A percentile compares a stretch with the other conserved stretches of the same genome.
These are phyloP conservation scores for Lizonia empirigonia DNA, from an alignment of 2,329 filamentous ascomycete genomes.

Conservation along the genomic window DNA sequence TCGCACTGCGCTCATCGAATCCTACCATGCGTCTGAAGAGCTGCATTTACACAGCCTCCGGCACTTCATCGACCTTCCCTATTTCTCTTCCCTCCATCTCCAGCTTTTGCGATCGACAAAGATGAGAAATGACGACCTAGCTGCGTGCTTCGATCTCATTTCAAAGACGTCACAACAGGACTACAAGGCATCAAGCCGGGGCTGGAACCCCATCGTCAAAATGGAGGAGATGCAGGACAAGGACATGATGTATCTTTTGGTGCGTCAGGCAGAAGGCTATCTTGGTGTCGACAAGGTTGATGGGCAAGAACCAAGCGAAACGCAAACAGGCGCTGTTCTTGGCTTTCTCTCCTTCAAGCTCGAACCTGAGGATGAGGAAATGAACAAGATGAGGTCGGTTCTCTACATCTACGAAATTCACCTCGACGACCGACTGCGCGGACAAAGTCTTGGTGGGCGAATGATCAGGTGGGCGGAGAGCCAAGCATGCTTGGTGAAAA, in stretches of 20 bases:
- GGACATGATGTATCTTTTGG: constrained; percentile 71
- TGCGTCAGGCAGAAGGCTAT: constrained; percentile 21
- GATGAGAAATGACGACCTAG: constrained; percentile 50
- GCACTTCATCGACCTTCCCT: neutral
- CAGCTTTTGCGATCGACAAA: constrained; percentile 31
- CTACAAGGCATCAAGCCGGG: constrained; percentile 66
- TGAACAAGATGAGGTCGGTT: constrained; percentile 57
- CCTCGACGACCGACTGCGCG: constrained; percentile 61
- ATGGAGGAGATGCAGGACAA: constrained; percentile 69
- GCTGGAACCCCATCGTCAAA: constrained; percentile 69
- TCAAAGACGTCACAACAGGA: constrained; percentile 67
- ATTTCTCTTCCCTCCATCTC: constrained; percentile 14
- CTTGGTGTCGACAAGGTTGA: neutral
- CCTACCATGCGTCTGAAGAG: constrained; percentile 1
- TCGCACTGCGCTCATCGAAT: constrained; percentile 4
- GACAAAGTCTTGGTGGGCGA: constrained; percentile 65
- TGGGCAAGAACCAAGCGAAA: neutral
- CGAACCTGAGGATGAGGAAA: constrained; percentile 65
- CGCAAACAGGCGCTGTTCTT: constrained; percentile 18
- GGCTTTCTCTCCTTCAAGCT: constrained; percentile 58
- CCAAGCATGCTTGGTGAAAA: constrained; percentile 60
- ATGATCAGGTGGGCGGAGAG: constrained; percentile 64
- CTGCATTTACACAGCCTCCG: constrained; percentile 3
- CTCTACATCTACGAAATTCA: constrained; percentile 83
- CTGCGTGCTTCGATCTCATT: constrained; percentile 62